These are phyloP conservation scores for Boletus edulis DNA, from an alignment of 768 basidiomycete genomes.

Conservation along the genomic window DNA sequence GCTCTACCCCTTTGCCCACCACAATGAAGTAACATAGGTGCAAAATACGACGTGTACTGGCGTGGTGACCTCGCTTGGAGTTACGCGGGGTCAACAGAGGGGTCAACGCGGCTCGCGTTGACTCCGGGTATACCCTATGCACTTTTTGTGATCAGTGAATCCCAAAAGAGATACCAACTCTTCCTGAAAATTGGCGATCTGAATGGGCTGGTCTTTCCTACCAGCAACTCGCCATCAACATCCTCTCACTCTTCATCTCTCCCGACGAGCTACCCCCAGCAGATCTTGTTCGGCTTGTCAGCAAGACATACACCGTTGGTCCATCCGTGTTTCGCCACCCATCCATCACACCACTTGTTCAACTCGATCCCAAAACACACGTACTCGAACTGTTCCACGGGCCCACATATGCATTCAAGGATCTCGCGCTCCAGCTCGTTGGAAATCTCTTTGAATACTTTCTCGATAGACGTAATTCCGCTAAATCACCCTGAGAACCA, in stretches of 20 bases:
- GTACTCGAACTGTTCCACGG: constrained; percentile 95
- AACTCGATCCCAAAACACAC: constrained; percentile 46
- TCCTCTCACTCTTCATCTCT: constrained; percentile 89
- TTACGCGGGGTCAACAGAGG: too few species aligned
- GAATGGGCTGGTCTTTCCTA: constrained; percentile 79
- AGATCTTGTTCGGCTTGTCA: constrained; percentile 73
- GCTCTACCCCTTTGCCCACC: too few species aligned
- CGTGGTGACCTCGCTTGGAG: too few species aligned
- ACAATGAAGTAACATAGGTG: too few species aligned
- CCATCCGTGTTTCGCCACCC: constrained; percentile 74
- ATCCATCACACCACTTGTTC: constrained; percentile 71
- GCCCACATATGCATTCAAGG: constrained; percentile 98
- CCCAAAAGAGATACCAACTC: constrained; percentile 76
- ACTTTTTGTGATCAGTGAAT: too few species aligned
- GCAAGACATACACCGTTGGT: constrained; percentile 61
- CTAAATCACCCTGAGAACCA: constrained; percentile 49
- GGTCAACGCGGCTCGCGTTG: too few species aligned
- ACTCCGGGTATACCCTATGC: too few species aligned
- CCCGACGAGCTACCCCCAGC: constrained; percentile 68
- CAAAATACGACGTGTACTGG: too few species aligned
- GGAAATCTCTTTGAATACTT: constrained; percentile 98
- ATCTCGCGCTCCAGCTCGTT: constrained; percentile 92
- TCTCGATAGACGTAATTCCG: constrained; percentile 73
- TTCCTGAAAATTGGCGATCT: constrained; percentile 79
- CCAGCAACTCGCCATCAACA: constrained; percentile 76